These are phyloP conservation scores for Metarhizium humberi DNA, from an alignment of 2,329 filamentous ascomycete species.

Conservation along the genomic window DNA sequence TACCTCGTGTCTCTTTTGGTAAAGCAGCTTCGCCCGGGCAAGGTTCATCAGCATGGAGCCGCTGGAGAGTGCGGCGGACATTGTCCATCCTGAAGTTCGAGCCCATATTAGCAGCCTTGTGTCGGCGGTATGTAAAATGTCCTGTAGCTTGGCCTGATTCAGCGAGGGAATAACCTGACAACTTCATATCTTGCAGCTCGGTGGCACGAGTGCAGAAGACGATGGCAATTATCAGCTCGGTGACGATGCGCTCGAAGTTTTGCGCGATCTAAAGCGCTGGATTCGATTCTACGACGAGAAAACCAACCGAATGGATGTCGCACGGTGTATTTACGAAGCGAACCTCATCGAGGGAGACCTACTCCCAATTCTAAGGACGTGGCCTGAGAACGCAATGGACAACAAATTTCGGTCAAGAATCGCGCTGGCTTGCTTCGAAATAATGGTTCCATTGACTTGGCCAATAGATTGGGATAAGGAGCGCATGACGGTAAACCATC, in stretches of 20 bases:
- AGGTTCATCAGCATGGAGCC: slow-evolving; percentile 38
- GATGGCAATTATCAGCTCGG: slow-evolving; percentile 80
- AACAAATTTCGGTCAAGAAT: slow-evolving; percentile 70
- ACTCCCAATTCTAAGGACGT: slow-evolving; percentile 76
- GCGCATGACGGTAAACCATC: slow-evolving; percentile 85
- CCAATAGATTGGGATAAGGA: slow-evolving; percentile 72
- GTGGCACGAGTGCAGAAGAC: slow-evolving; percentile 70
- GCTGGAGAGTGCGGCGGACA: slow-evolving; percentile 40
- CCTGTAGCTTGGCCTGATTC: neutral
- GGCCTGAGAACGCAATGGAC: slow-evolving; percentile 63
- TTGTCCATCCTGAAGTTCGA: slow-evolving; percentile 85
- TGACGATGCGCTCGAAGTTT: slow-evolving; percentile 83
- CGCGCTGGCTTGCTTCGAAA: slow-evolving; percentile 77
- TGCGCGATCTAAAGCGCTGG: slow-evolving; percentile 94
- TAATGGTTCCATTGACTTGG: slow-evolving; percentile 91
- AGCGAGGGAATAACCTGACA: neutral
- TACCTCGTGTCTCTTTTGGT: neutral
- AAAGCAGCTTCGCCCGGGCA: neutral
- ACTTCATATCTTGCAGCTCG: slow-evolving; percentile 51
- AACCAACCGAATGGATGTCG: slow-evolving; percentile 87
- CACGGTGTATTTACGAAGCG: slow-evolving; percentile 81
- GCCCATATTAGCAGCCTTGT: slow-evolving; percentile 91
- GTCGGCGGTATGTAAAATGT: slow-evolving; percentile 61
- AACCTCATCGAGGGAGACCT: slow-evolving; percentile 88
- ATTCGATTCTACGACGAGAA: slow-evolving; percentile 91